Base-by-base conservation (phyloP, 768 basidiomycete genomes). In the Grammothele lineata region DNA sequence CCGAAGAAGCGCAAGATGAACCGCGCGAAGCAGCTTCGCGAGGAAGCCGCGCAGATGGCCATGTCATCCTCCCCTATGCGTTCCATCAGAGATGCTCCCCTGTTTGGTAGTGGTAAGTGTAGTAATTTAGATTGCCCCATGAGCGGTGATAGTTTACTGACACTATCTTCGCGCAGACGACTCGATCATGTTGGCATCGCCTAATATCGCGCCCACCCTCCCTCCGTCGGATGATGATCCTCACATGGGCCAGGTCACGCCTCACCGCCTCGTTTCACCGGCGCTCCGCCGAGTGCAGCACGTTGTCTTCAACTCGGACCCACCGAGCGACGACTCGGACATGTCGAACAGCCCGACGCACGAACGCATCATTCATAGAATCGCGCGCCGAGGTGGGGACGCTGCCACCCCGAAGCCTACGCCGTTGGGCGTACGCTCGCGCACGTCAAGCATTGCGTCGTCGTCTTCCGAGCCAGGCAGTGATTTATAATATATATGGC, bases 231-330 rank as follows among this genome's bases (percentile, higher is more conserved):
- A 87, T 54, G 83, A 88, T 47, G 81, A 85, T 51, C 75, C 73
- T 0, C 71, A 73, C 50, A 49, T 78, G 22, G 83, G 83, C 0
- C 81, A 85, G 61, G 80, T 85, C 15, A 85, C 82, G 0, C 83
- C 85, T n/a, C 75, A 76, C 50, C 80, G 81, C 55, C 62, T 87
- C 25, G 76, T 79, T 32, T 88, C 85, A 7, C 83, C 85, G 5
- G 72, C 69, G 18, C 63, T 75, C 34, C 77, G 71, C 27, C 72
- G 74, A 33, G 53, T 62, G 2, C 41, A 47, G 24, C 39, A 47
- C 27, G n/a, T 45, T 25, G 40, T 46, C 18, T 60, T 65, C 50
- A 56, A 43, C 25, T 51, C 47, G 17, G 62, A 70, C 43, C 62
- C 65, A 25, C 64, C 65, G 1, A 75, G 75, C 56, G 80, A 81